Conservation (phyloP, 2,329 filamentous ascomycete species). For the Trichoderma asperellum region DNA sequence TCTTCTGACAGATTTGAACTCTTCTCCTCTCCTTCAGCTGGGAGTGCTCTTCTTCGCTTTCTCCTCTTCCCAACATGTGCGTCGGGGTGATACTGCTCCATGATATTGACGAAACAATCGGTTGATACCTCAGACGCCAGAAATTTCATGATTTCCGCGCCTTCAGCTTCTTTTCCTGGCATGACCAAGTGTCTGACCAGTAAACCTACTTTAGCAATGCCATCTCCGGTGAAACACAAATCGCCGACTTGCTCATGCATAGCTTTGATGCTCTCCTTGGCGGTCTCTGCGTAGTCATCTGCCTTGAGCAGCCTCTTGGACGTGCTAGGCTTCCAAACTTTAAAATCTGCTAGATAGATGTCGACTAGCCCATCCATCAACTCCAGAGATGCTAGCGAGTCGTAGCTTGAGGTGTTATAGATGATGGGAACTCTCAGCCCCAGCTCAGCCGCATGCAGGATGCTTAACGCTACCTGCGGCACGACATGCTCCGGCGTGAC, state of each 20-base stretch:
- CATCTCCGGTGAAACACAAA: conserved; percentile 78
- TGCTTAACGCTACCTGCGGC: conserved; percentile 77
- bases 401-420: conserved; percentile 84
- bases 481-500: conserved; percentile 87
- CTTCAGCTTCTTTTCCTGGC: conserved; percentile 78
- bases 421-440: conserved; percentile 75
- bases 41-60: conserved; percentile 31
- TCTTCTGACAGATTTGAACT: conserved; percentile 14
- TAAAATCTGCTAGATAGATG: conserved; percentile 89
- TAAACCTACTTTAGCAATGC: conserved; percentile 77
- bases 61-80: conserved; percentile 78
- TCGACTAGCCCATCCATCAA: conserved; percentile 80
- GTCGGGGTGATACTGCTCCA: conserved; percentile 85
- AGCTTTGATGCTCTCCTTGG: conserved; percentile 74
- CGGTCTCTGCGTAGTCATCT: conserved; percentile 72
- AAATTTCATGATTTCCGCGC: conserved; percentile 74
- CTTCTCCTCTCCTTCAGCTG: conserved; percentile 35
- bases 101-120: conserved; percentile 81
- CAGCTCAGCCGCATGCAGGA: conserved; percentile 71
- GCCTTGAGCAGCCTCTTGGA: conserved; percentile 76
- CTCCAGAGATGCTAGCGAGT: conserved; percentile 71
- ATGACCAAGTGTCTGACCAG: conserved; percentile 82
- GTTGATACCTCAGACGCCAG: conserved; percentile 72
- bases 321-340: conserved; percentile 71
- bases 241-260: conserved; percentile 86